Evolutionary conservation across 2,329 filamentous ascomycete species (phyloP), one percentile per base, ranked within the genome.

Genomic region (Aureobasidium melanogenum): DNA sequence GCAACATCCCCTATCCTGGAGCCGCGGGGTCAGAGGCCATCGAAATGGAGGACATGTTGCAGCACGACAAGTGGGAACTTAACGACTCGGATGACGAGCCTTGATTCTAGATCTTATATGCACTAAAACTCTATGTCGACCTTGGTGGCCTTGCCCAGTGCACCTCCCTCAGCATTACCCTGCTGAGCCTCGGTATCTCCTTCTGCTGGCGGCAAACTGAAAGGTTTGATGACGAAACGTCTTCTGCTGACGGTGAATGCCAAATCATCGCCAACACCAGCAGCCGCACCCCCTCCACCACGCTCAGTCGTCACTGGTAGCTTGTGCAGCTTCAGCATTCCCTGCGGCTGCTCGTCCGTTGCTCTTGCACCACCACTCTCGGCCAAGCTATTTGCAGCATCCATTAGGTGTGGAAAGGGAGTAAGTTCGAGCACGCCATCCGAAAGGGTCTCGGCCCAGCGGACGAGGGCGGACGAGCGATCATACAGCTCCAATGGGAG

Each of bases 351-450:
- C 62, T 96, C 91, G 63, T 89, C 87, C 4, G 82, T 79, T 43
- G 80, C 76, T 48, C 82, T 82, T 2, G 82, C 77, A 5, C 82
- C 75, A 12, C 76, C 75, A 8, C 73, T 76, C 41, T 75, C 73
- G 2, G 75, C 73, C 5, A 76, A 68, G 26, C 65, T 67, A 46
- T 67, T 69, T 55, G 83, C 77, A 62, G 84, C 79, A 66, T 79
- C 76, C 76, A 71, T 76, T 65, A 73, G 84, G 77, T 80, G 87
- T 70, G 78, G 93, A 75, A 76, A 95, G 69, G 82, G 86, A 30
- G 89, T 85, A 15, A 99, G 80, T 74, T 97, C 92, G 24, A 97
- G 76, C 7, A 96, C 89, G 5, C 91, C 91, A 69, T 99, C 94
- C 65, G 81, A 86, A 1, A 97, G 77, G 2, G 90, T 77, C 71